These are phyloP conservation scores for Colletotrichum australisinense DNA, from an alignment of 2,329 filamentous ascomycete species.

Conservation along the genomic window DNA sequence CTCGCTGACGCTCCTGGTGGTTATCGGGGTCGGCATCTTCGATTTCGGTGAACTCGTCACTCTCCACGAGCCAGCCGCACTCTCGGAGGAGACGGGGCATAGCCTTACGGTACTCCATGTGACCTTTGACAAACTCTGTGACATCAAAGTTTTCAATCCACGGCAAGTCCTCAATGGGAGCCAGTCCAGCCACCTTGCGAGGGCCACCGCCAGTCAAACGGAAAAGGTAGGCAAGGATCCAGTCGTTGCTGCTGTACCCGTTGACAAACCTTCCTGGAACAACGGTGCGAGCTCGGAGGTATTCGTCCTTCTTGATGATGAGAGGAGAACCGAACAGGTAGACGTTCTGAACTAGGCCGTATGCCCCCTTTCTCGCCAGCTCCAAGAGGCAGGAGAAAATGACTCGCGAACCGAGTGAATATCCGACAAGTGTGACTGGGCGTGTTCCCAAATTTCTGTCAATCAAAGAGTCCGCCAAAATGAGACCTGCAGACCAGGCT, in stretches of 20 bases:
- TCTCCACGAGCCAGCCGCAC: slow-evolving; percentile 91
- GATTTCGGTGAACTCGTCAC: slow-evolving; percentile 95
- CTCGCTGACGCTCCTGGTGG: slow-evolving; percentile 85
- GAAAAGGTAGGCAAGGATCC: slow-evolving; percentile 97
- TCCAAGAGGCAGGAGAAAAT: slow-evolving; percentile 94
- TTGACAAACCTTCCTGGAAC: slow-evolving; percentile 95
- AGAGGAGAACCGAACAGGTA: slow-evolving; percentile 94
- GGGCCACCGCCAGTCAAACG: slow-evolving; percentile 93
- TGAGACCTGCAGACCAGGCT: slow-evolving; percentile 87
- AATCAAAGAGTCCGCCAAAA: slow-evolving; percentile 93
- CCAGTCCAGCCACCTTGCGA: slow-evolving; percentile 86
- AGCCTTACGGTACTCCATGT: slow-evolving; percentile 95
- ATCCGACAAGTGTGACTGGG: slow-evolving; percentile 93
- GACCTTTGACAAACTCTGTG: slow-evolving; percentile 85
- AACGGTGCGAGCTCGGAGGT: slow-evolving; percentile 81
- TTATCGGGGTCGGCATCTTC: slow-evolving; percentile 98
- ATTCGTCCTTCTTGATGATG: slow-evolving; percentile 93
- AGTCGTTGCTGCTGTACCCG: slow-evolving; percentile 93
- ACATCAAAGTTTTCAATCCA: slow-evolving; percentile 92
- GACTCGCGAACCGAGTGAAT: slow-evolving; percentile 90
- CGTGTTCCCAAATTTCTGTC: slow-evolving; percentile 91
- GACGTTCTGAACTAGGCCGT: slow-evolving; percentile 92
- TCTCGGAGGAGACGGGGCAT: slow-evolving; percentile 91
- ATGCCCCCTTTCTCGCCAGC: slow-evolving; percentile 83
- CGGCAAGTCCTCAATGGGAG: slow-evolving; percentile 78